These are phyloP conservation scores for Gossypium lobatum DNA, from an alignment of 441 rosid species.

Conservation along the genomic window DNA sequence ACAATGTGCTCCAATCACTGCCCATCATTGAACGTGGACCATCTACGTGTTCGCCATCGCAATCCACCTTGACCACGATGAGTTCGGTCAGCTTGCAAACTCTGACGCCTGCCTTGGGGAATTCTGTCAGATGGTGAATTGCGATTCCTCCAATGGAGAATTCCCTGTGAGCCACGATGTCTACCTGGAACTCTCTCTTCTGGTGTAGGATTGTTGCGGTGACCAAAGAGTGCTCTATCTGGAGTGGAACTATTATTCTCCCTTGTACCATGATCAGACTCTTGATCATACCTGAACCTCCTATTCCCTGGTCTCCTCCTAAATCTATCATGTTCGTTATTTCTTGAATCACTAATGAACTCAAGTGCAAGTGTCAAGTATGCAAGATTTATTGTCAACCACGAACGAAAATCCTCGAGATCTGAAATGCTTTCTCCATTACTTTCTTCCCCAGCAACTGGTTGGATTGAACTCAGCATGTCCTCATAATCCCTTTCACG, in stretches of 20 bases:
- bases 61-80: conserved; percentile 12
- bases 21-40: neutral
- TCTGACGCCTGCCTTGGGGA: conserved; percentile 8
- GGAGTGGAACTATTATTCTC: neutral
- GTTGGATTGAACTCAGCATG: conserved; percentile 21
- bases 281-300: conserved; percentile 16
- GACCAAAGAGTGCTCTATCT: neutral
- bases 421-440: neutral
- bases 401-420: neutral
- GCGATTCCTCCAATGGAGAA: conserved; percentile 10
- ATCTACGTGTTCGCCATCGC: conserved; percentile 17
- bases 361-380: conserved; percentile 6
- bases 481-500: conserved; percentile 26
- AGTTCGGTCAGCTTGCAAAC: neutral
- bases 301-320: conserved; percentile 12
- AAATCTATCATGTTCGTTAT: neutral
- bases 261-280: neutral
- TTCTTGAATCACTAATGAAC: conserved; percentile 3
- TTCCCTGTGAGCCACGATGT: neutral
- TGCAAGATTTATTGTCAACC: conserved; percentile 6
- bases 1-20: conserved; percentile 7
- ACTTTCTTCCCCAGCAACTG: conserved; percentile 1
- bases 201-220: neutral
- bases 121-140: neutral
- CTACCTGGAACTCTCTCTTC: neutral